Percentiles rank a stretch among this genome's conserved stretches.
These are phyloP conservation scores for Metschnikowia picachoensis DNA, from an alignment of 805 yeast species.

Conservation along the genomic window DNA sequence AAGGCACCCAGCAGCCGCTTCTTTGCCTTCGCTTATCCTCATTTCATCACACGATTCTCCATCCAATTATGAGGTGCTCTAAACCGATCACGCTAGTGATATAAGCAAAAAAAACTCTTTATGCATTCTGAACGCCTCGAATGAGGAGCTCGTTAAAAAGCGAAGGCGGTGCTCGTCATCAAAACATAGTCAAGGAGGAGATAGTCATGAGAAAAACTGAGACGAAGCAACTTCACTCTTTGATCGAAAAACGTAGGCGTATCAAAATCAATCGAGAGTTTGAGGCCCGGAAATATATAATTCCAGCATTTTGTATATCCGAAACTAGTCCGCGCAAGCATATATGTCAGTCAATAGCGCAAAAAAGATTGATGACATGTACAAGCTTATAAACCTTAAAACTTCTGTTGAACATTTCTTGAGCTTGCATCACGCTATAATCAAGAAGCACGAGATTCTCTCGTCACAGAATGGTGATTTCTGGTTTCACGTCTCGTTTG, in stretches of 20 bases:
- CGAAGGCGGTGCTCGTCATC: conserved; percentile 39
- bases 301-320: conserved; percentile 69
- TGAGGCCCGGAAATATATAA: conserved; percentile 70
- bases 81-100: conserved; percentile 30
- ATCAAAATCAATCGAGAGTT: conserved; percentile 79
- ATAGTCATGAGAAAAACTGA: conserved; percentile 38
- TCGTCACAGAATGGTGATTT: conserved; percentile 22
- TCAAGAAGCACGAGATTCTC: conserved; percentile 47
- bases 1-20: too few relatives aligned
- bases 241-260: conserved; percentile 75
- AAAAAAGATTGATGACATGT: conserved; percentile 58
- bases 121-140: not conserved
- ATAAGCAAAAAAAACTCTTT: not conserved
- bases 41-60: too few relatives aligned
- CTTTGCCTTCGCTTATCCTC: too few relatives aligned
- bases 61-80: conserved; percentile 42
- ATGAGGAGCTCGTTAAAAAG: conserved; percentile 22
- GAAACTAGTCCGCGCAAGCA: conserved; percentile 15
- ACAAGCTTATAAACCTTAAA: conserved; percentile 74
- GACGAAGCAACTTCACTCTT: conserved; percentile 56
- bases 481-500: conserved; percentile 45
- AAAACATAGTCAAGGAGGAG: conserved; percentile 37
- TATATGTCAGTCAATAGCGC: conserved; percentile 23
- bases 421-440: conserved; percentile 59
- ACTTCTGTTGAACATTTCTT: conserved; percentile 79